phyloP scores from a whole-genome alignment of 345 rosid genomes.

The Turnera subulata region DNA sequence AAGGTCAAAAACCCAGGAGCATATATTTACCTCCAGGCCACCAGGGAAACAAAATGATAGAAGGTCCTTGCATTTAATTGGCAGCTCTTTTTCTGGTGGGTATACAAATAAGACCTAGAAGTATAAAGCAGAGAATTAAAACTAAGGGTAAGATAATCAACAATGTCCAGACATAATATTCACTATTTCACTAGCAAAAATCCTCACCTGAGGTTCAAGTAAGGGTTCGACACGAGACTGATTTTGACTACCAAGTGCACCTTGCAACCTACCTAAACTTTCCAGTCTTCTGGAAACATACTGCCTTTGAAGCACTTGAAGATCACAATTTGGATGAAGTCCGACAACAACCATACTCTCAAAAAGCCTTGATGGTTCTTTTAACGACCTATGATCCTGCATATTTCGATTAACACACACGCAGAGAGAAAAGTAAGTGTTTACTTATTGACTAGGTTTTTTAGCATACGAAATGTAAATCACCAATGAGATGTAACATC shows the following conservation, averaged over 20 bases:
- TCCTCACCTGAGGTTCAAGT: constrained; percentile 78
- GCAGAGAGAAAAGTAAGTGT: too few relatives aligned
- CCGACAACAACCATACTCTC: constrained; percentile 96
- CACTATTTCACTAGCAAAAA: constrained; percentile 4
- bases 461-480: too few relatives aligned
- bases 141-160: neutral
- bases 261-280: constrained; percentile 58
- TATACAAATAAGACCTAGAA: constrained; percentile 85
- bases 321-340: constrained; percentile 85
- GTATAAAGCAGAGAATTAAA: constrained; percentile 18
- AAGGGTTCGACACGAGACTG: constrained; percentile 70
- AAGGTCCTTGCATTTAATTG: constrained; percentile 81
- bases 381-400: constrained; percentile 81
- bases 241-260: constrained; percentile 49
- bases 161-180: neutral
- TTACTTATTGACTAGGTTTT: too few relatives aligned
- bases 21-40: constrained; percentile 68
- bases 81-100: constrained; percentile 82
- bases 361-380: constrained; percentile 79
- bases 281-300: constrained; percentile 50
- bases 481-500: too few relatives aligned
- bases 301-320: constrained; percentile 70
- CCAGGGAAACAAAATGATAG: constrained; percentile 93
- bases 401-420: constrained; percentile 22
- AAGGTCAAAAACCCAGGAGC: constrained; percentile 3